A percentile compares a stretch with the other conserved stretches of the same genome.
Evolutionary conservation across 345 rosid species (phyloP).

Genomic region (Hypericum perforatum): DNA sequence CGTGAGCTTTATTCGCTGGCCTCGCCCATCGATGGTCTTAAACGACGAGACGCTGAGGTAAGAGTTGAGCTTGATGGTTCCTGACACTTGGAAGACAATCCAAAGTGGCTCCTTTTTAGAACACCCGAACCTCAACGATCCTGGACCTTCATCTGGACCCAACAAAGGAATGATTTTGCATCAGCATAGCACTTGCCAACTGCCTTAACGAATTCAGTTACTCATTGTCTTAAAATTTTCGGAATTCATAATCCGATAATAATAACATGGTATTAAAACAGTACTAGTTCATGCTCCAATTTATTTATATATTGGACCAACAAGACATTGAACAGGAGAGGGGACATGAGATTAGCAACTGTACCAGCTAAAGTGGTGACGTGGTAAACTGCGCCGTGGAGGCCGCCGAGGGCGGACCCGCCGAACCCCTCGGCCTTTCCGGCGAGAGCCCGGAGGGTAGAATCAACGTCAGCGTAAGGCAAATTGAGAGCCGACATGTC

Average conservation of each 20-base stretch:
- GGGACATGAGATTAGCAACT: background rate
- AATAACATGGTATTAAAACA: too few relatives aligned
- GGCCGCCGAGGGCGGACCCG: constrained; percentile 71
- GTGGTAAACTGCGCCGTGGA: constrained; percentile 48
- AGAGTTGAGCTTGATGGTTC: constrained; percentile 56
- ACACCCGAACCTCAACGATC: constrained; percentile 77
- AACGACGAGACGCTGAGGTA: constrained; percentile 65
- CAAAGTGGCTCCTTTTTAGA: constrained; percentile 69
- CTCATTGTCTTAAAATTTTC: too few relatives aligned
- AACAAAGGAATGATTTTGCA: constrained; percentile 6
- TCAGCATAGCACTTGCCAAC: background rate
- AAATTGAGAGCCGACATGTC: constrained; percentile 1
- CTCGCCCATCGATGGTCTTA: constrained; percentile 94
- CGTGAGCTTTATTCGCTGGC: constrained; percentile 65
- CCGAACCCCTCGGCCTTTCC: constrained; percentile 90
- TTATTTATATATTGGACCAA: too few relatives aligned
- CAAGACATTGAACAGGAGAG: too few relatives aligned
- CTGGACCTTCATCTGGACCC: constrained; percentile 71
- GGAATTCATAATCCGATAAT: too few relatives aligned
- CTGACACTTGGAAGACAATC: constrained; percentile 78
- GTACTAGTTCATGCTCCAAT: too few relatives aligned
- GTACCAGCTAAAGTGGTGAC: constrained; percentile 71
- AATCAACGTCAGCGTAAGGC: constrained; percentile 64
- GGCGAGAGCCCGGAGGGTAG: constrained; percentile 66
- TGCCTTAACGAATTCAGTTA: background rate